phyloP scores from a whole-genome alignment of 805 yeast genomes.

The Cyberlindnera mrakii region DNA sequence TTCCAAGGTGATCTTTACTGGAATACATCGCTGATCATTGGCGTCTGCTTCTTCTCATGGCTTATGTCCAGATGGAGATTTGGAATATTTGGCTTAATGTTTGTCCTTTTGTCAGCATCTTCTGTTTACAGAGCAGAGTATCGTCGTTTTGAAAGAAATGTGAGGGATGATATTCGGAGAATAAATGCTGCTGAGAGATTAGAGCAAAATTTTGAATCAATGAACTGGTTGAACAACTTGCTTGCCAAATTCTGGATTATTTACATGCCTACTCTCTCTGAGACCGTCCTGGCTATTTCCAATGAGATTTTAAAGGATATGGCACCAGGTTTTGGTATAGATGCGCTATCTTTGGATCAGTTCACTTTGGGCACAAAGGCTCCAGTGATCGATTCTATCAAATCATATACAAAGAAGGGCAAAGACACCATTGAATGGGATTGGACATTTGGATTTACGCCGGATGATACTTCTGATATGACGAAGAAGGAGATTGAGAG shows the following conservation, averaged over 20 bases:
- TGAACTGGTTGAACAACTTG: constrained; percentile 77
- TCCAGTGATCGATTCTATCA: constrained; percentile 66
- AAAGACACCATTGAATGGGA: constrained; percentile 71
- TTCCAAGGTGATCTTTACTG: constrained; percentile 69
- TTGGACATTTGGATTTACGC: constrained; percentile 77
- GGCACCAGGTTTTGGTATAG: constrained; percentile 82
- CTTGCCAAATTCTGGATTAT: constrained; percentile 81
- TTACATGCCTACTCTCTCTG: constrained; percentile 80
- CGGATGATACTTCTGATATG: constrained; percentile 80
- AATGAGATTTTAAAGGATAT: constrained; percentile 61
- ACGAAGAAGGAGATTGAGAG: constrained; percentile 65
- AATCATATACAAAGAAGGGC: constrained; percentile 67
- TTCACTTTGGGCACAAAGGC: constrained; percentile 79
- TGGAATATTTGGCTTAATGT: constrained; percentile 55
- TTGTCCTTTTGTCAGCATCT: constrained; percentile 54
- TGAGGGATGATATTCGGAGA: constrained; percentile 73
- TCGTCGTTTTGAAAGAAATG: constrained; percentile 67
- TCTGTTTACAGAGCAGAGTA: constrained; percentile 69
- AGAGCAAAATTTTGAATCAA: constrained; percentile 61
- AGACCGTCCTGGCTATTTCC: constrained; percentile 65
- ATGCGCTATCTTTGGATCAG: constrained; percentile 64
- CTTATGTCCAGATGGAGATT: constrained; percentile 54
- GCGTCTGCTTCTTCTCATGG: constrained; percentile 74
- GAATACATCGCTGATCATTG: constrained; percentile 57
- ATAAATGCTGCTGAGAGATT: constrained; percentile 55